Conservation (phyloP, 192 early-diverging fungal genomes). For the Dissophora globulifera region DNA sequence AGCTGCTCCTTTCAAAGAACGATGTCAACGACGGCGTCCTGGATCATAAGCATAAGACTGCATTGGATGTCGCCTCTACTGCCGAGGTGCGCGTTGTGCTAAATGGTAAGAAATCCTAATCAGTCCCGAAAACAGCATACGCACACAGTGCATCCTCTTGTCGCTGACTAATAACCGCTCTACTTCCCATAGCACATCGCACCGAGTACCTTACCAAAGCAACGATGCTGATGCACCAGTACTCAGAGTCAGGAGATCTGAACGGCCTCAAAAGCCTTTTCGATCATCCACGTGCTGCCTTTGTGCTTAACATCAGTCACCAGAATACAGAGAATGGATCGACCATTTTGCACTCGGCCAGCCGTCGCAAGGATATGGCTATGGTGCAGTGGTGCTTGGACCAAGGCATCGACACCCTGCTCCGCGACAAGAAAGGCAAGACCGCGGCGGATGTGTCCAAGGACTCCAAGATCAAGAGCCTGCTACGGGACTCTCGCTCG, state of each 20-base stretch:
- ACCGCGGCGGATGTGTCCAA: constrained; percentile 66
- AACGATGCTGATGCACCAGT: constrained; percentile 63
- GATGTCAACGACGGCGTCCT: constrained; percentile 74
- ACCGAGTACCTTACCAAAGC: constrained; percentile 60
- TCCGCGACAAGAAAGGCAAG: constrained; percentile 73
- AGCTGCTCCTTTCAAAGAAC: constrained; percentile 69
- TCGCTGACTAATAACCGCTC: too few species aligned
- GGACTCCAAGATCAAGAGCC: constrained; percentile 61
- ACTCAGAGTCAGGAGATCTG: constrained; percentile 54
- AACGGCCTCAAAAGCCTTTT: constrained; percentile 57
- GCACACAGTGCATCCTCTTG: too few species aligned
- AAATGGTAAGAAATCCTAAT: constrained; percentile 59
- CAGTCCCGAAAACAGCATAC: too few species aligned
- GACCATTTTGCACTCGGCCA: constrained; percentile 77
- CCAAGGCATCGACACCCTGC: constrained; percentile 79
- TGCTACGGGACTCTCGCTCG: constrained; percentile 56
- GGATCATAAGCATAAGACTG: constrained; percentile 70
- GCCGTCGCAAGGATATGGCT: constrained; percentile 66
- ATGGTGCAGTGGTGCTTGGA: constrained; percentile 78
- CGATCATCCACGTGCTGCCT: constrained; percentile 59
- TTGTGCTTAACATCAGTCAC: constrained; percentile 76
- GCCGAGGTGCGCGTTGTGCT: constrained; percentile 59
- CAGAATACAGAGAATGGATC: constrained; percentile 70
- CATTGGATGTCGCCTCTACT: constrained; percentile 64
- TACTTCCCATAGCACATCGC: constrained; percentile 60